phyloP scores from a whole-genome alignment of 1,284 basidiomycete species.

The Butyriboletus appendiculatus region DNA sequence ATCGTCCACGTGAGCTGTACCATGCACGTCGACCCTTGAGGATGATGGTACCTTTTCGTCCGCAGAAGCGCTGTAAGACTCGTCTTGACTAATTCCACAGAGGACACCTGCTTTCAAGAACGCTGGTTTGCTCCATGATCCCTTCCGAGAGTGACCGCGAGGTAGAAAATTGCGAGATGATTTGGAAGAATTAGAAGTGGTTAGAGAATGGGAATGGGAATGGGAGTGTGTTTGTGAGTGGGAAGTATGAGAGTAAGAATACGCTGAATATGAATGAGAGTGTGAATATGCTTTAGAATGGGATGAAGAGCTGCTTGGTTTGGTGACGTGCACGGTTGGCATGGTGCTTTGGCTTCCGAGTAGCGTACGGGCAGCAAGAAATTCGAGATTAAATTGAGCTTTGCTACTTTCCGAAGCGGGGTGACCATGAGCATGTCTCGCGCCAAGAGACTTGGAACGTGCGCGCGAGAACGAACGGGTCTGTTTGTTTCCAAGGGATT shows the following conservation, averaged over 20 bases:
- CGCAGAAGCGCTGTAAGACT: slow-evolving; percentile 21
- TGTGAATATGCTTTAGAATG: slow-evolving; percentile 32
- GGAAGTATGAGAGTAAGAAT: slow-evolving; percentile 25
- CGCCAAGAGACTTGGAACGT: slow-evolving; percentile 60
- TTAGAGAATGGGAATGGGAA: slow-evolving; percentile 48
- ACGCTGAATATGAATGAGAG: slow-evolving; percentile 29
- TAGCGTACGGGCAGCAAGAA: slow-evolving; percentile 60
- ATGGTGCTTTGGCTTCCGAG: slow-evolving; percentile 61
- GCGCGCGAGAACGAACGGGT: slow-evolving; percentile 61
- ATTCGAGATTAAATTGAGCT: slow-evolving; percentile 45
- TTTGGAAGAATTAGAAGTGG: slow-evolving; percentile 45
- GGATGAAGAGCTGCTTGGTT: slow-evolving; percentile 17
- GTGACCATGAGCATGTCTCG: slow-evolving; percentile 31
- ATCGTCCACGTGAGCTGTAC: slow-evolving; percentile 40
- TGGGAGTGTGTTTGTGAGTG: slow-evolving; percentile 41
- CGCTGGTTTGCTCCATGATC: slow-evolving; percentile 61
- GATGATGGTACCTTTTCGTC: slow-evolving; percentile 34
- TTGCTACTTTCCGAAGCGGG: slow-evolving; percentile 22
- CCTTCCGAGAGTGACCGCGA: slow-evolving; percentile 52
- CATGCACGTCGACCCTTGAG: slow-evolving; percentile 42
- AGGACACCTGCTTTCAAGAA: slow-evolving; percentile 48
- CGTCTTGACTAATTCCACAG: slow-evolving; percentile 34
- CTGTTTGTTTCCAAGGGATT: slow-evolving; percentile 64
- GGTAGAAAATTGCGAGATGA: slow-evolving; percentile 43
- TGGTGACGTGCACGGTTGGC: slow-evolving; percentile 44